phyloP scores from a whole-genome alignment of 1,284 basidiomycete species.

The Ceraceosorus bombacis region DNA sequence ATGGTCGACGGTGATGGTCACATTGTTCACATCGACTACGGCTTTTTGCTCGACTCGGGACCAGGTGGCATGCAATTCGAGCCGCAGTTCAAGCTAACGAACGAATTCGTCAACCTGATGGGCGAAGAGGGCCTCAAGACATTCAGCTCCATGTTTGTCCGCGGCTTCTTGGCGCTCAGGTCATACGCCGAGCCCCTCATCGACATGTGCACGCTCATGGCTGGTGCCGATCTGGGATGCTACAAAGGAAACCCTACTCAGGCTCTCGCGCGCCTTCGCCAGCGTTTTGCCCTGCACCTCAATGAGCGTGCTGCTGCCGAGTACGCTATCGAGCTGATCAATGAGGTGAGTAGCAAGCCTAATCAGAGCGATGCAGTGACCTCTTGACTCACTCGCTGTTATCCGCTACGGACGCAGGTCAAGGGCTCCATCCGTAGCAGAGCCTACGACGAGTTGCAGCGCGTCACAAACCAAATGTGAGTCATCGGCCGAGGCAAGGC shows the following conservation, averaged over 20 bases:
- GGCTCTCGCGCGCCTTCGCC: constrained; percentile 68
- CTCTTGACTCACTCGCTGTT: no score
- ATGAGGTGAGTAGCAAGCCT: constrained; percentile 53
- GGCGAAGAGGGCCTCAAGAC: constrained; percentile 89
- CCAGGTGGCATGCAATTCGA: constrained; percentile 47
- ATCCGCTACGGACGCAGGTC: no score
- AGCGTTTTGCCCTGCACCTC: constrained; percentile 75
- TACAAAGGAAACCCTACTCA: constrained; percentile 78
- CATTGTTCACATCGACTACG: constrained; percentile 94
- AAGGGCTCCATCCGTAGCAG: no score
- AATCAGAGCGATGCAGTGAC: no score
- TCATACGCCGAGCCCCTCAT: constrained; percentile 84
- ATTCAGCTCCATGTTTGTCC: constrained; percentile 88
- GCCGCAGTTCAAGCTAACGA: constrained; percentile 82
- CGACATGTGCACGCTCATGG: constrained; percentile 82
- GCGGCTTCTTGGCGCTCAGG: constrained; percentile 89
- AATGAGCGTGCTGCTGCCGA: constrained; percentile 85
- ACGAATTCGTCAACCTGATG: constrained; percentile 97
- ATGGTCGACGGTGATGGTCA: constrained; percentile 98
- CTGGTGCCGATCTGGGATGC: constrained; percentile 84
- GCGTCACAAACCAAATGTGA: no score
- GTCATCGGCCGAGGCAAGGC: no score
- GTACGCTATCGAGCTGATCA: constrained; percentile 73
- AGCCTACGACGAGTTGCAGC: no score
- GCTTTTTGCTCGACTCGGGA: constrained; percentile 93